Evolutionary conservation across 129 eudicot genomes (phyloP), one percentile per base, ranked within the genome.

Genomic region (Pulicaria dysenterica): DNA sequence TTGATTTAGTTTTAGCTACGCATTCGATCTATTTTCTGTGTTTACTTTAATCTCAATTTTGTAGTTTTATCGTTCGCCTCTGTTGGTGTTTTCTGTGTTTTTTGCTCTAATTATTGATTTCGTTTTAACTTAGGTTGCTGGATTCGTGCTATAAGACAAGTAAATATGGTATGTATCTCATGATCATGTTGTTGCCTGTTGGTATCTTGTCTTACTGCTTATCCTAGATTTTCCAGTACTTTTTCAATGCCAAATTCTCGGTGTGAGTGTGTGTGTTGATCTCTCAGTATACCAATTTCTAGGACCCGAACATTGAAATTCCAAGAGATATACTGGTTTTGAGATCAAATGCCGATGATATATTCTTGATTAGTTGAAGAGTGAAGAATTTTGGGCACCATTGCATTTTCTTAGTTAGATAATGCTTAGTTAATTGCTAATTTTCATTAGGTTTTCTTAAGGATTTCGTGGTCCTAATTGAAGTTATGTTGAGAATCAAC

Each of bases 81-180:
- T 58, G 15, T 58, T 12, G 10, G 9, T 34, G 9, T 62, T 13
- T 61, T n/a, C 42, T 19, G n/a, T n/a, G n/a, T n/a, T n/a, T n/a
- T n/a, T 67, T 53, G 74, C 12, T 48, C 53, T 55, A 56, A 70
- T 42, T 24, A 16, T 45, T 31, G 64, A 54, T 41, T 70, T 10
- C 14, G 53, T 41, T 70, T 51, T 41, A 15, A 41, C 5, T 54
- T 41, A 56, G 75, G 54, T 70, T 70, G 65, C 64, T 40, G 53
- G 65, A 70, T 70, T 70, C 13, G 75, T 58, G 24, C 8, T 38
- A 13, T 24, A n/a, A 55, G 51, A 70, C 6, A 34, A 70, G 65
- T 41, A 70, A 70, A 17, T 43, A 70, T 70, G 75, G 75, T 70
- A 70, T 70, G 65, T 70, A 47, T 70, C 54, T 66, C 15, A 1